Evolutionary conservation across 495 filamentous ascomycete genomes (phyloP).

Genomic region (Podospora bellae-mahoneyi): DNA sequence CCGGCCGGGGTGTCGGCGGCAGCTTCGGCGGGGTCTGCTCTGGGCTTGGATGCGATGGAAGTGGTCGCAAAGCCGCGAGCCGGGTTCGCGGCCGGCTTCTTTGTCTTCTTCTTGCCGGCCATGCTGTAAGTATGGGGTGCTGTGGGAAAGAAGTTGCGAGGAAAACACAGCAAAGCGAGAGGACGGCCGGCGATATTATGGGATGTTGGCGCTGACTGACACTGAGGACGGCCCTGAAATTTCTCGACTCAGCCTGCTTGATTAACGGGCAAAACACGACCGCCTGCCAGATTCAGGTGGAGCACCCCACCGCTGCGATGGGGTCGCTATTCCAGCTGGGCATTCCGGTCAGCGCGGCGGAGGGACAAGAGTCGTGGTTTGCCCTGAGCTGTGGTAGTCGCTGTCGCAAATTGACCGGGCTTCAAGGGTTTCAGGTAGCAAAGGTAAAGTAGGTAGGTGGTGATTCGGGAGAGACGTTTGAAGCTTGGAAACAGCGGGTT

Average conservation of each 20-base stretch:
- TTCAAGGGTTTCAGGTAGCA: too few species aligned
- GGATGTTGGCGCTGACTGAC: constrained; percentile 13
- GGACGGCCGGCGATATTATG: constrained; percentile 14
- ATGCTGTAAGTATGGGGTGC: constrained; percentile 41
- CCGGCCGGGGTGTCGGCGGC: constrained; percentile 30
- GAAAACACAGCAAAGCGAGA: not conserved
- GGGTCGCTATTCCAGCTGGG: constrained; percentile 23
- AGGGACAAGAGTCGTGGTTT: not conserved
- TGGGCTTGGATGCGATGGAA: constrained; percentile 72
- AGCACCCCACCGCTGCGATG: constrained; percentile 17
- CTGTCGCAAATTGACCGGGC: not conserved
- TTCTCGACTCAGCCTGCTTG: constrained; percentile 16
- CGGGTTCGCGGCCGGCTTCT: constrained; percentile 78
- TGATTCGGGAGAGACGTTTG: not conserved
- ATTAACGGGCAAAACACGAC: constrained; percentile 24
- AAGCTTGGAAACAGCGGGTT: not conserved
- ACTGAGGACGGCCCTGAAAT: constrained; percentile 21
- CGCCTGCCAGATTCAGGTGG: constrained; percentile 32
- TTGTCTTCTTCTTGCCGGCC: constrained; percentile 85
- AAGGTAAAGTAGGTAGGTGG: too few species aligned
- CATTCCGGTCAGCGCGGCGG: not conserved
- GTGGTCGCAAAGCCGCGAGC: constrained; percentile 90
- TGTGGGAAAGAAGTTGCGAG: constrained; percentile 6
- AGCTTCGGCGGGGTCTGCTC: constrained; percentile 41
- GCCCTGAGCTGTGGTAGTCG: not conserved